These are phyloP conservation scores for Ilex aquifolium DNA, from an alignment of 257 asterid species.

Conservation along the genomic window DNA sequence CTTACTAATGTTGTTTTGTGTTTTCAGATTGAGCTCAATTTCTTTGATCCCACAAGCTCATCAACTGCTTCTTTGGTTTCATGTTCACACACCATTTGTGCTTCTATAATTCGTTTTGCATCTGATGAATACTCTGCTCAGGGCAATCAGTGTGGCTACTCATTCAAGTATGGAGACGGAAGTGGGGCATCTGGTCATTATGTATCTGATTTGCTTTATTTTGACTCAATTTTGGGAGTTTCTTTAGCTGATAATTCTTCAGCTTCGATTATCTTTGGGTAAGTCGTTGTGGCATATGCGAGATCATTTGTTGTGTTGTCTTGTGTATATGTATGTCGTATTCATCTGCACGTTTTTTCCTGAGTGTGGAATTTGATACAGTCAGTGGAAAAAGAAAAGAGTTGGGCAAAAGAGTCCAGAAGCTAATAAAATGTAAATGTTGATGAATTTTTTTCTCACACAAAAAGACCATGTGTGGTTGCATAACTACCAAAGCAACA, in stretches of 20 bases:
- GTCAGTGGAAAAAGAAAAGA: not conserved
- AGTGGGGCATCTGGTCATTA: conserved; percentile 85
- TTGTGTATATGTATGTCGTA: not conserved
- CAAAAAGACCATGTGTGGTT: too few species aligned
- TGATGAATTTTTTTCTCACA: too few species aligned
- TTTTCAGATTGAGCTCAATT: conserved; percentile 71
- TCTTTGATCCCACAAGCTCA: conserved; percentile 60
- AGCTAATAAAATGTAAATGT: too few species aligned
- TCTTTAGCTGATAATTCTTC: conserved; percentile 72
- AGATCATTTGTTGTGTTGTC: not conserved
- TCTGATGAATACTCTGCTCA: conserved; percentile 60
- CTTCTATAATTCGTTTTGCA: conserved; percentile 48
- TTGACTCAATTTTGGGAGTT: conserved; percentile 64
- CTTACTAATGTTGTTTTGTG: conserved; percentile 2
- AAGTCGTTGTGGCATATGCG: conserved; percentile 16
- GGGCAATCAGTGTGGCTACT: conserved; percentile 66
- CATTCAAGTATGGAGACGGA: conserved; percentile 88
- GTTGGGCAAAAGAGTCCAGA: too few species aligned
- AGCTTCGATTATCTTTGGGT: conserved; percentile 89
- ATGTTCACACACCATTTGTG: conserved; percentile 62
- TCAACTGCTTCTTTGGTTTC: conserved; percentile 66
- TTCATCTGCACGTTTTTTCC: not conserved
- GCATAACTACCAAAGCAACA: too few species aligned
- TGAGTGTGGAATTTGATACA: not conserved
- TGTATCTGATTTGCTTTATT: conserved; percentile 64